A percentile compares a stretch with the other conserved stretches of the same genome.
These are phyloP conservation scores for Acephala macrosclerotiorum DNA, from an alignment of 2,329 filamentous ascomycete genomes.

Conservation along the genomic window DNA sequence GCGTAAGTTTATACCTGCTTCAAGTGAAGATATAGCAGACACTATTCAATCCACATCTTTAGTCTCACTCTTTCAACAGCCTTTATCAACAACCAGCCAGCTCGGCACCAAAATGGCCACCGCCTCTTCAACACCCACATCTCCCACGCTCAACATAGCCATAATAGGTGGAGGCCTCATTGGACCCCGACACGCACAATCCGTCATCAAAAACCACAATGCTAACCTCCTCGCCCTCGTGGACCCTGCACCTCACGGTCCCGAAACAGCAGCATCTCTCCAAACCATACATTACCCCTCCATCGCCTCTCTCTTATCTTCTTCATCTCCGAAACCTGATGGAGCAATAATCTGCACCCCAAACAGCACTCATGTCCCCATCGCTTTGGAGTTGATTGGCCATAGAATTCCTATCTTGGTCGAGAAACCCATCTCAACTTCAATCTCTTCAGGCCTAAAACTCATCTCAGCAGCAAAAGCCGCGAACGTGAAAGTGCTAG, in stretches of 20 bases:
- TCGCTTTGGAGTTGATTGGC: conserved; percentile 56
- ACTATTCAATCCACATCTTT: too few species aligned
- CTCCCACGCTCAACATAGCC: conserved; percentile 46
- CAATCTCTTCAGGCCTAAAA: conserved; percentile 46
- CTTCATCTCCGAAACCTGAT: conserved; percentile 51
- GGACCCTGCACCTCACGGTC: conserved; percentile 51
- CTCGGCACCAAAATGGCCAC: too few species aligned
- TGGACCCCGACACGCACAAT: conserved; percentile 57
- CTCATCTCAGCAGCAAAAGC: conserved; percentile 42
- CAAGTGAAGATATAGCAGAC: too few species aligned
- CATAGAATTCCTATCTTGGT: conserved; percentile 60
- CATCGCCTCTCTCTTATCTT: conserved; percentile 51
- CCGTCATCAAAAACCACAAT: conserved; percentile 48
- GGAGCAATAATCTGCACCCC: conserved; percentile 66
- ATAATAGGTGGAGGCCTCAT: conserved; percentile 58
- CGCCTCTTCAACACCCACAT: not conserved
- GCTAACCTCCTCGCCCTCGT: conserved; percentile 53
- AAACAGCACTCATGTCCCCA: conserved; percentile 62
- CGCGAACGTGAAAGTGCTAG: conserved; percentile 53
- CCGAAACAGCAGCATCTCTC: conserved; percentile 46
- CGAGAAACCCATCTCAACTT: conserved; percentile 62
- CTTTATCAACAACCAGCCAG: too few species aligned
- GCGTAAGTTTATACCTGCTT: too few species aligned
- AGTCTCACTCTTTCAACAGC: too few species aligned
- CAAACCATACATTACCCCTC: conserved; percentile 49